phyloP scores from a whole-genome alignment of 139 green algal species.

The Klebsormidium nitens region DNA sequence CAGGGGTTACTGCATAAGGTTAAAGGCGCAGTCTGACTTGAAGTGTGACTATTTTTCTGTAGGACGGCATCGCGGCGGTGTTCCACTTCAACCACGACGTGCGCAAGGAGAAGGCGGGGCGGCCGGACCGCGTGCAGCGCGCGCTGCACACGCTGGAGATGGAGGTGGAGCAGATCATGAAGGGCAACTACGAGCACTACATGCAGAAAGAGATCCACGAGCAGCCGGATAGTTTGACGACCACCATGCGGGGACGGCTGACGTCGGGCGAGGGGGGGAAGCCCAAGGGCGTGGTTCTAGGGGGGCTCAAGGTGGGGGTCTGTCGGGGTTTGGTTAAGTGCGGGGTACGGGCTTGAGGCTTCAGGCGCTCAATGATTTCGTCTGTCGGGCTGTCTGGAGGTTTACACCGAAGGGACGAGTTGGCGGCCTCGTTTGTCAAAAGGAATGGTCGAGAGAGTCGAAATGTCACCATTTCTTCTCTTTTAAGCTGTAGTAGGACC shows the following conservation, averaged over 20 bases:
- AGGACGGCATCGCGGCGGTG: constrained; percentile 37
- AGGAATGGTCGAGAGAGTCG: too few species aligned
- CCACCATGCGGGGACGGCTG: constrained; percentile 50
- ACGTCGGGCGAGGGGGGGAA: constrained; percentile 4
- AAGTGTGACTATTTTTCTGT: constrained; percentile 37
- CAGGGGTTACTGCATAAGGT: not conserved
- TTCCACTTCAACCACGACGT: constrained; percentile 42
- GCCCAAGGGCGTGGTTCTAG: constrained; percentile 33
- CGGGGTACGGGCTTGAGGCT: constrained; percentile 56
- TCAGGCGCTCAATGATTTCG: constrained; percentile 68
- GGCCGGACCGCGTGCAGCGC: constrained; percentile 54
- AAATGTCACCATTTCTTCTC: too few species aligned
- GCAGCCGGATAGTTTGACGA: constrained; percentile 81
- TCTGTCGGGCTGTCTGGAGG: too few species aligned
- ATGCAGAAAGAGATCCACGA: constrained; percentile 91
- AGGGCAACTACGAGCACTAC: constrained; percentile 91
- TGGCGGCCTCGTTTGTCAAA: too few species aligned
- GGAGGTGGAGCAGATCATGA: constrained; percentile 96
- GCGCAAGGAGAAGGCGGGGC: constrained; percentile 3
- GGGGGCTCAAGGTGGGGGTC: constrained; percentile 36
- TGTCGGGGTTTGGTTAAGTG: too few species aligned
- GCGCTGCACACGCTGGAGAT: constrained; percentile 81
- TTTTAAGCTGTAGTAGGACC: too few species aligned
- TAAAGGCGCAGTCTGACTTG: not conserved
- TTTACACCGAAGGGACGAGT: too few species aligned